A percentile compares a stretch with the other conserved stretches of the same genome.
These are phyloP conservation scores for Taphrina flavorubra DNA, from an alignment of 1,139 yeast species.

Conservation along the genomic window DNA sequence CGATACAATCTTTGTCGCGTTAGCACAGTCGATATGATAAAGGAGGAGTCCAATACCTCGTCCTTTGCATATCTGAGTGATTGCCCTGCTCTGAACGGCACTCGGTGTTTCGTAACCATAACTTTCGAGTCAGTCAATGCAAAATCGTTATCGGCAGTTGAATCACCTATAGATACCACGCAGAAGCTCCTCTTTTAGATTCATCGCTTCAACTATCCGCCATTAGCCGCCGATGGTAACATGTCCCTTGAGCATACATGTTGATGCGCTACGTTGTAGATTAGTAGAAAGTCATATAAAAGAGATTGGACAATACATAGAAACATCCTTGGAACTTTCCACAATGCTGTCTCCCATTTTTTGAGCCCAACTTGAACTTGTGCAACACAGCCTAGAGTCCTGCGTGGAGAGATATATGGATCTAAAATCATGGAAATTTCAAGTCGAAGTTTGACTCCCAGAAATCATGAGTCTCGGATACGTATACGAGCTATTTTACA, in stretches of 20 bases:
- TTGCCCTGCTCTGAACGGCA: slow-evolving; percentile 98
- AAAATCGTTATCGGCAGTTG: background rate
- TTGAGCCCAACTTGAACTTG: background rate
- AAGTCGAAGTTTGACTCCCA: too few species aligned
- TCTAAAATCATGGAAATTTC: too few species aligned
- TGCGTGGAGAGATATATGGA: too few species aligned
- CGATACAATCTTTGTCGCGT: slow-evolving; percentile 74
- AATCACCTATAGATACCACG: slow-evolving; percentile 70
- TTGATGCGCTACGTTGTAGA: slow-evolving; percentile 8
- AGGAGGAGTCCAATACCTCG: slow-evolving; percentile 51
- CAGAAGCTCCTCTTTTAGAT: slow-evolving; percentile 52
- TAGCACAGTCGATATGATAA: background rate
- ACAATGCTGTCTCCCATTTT: slow-evolving; percentile 1
- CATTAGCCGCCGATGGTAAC: background rate
- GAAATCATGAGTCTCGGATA: background rate
- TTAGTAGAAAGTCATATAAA: background rate
- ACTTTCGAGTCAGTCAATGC: slow-evolving; percentile 51
- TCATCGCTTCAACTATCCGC: slow-evolving; percentile 44
- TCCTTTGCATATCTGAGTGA: slow-evolving; percentile 93
- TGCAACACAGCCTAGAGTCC: background rate
- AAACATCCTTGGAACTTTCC: slow-evolving; percentile 17
- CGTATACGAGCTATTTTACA: slow-evolving; percentile 3
- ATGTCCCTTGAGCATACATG: background rate
- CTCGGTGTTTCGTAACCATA: slow-evolving; percentile 98
- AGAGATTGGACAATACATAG: slow-evolving; percentile 10